These are phyloP conservation scores for Apostasia ramifera DNA, from an alignment of 106 monocot genomes.

Conservation along the genomic window DNA sequence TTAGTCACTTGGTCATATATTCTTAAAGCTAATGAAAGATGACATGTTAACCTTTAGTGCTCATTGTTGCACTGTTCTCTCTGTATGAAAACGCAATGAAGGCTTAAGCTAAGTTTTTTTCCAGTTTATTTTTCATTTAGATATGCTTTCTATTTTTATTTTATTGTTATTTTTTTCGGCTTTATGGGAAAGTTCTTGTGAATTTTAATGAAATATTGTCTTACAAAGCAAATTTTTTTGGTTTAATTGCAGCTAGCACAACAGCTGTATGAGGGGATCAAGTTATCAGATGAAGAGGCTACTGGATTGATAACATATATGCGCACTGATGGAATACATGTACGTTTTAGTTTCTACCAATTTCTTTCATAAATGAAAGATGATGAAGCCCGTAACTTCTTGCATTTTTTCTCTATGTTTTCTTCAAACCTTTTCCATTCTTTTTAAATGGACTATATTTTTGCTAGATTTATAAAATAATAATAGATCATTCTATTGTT, in stretches of 20 bases:
- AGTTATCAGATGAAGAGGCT: conserved; percentile 69
- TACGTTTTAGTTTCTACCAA: conserved; percentile 28
- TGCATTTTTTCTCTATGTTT: neutral
- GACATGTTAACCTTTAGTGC: neutral
- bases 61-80: neutral
- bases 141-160: neutral
- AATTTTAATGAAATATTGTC: neutral
- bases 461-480: too few species aligned
- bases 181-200: neutral
- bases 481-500: too few species aligned
- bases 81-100: too few species aligned
- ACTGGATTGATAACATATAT: conserved; percentile 96
- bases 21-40: neutral
- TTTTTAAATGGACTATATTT: neutral
- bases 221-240: conserved; percentile 4
- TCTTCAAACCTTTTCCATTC: neutral
- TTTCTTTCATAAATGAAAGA: neutral
- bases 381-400: neutral
- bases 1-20: neutral
- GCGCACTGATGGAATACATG: conserved; percentile 91
- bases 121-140: neutral
- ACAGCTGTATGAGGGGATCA: conserved; percentile 92
- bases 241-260: conserved; percentile 75
- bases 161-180: too few species aligned
- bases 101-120: neutral